These are phyloP conservation scores for Paecilomyces variotii DNA, from an alignment of 2,329 filamentous ascomycete genomes.

Conservation along the genomic window DNA sequence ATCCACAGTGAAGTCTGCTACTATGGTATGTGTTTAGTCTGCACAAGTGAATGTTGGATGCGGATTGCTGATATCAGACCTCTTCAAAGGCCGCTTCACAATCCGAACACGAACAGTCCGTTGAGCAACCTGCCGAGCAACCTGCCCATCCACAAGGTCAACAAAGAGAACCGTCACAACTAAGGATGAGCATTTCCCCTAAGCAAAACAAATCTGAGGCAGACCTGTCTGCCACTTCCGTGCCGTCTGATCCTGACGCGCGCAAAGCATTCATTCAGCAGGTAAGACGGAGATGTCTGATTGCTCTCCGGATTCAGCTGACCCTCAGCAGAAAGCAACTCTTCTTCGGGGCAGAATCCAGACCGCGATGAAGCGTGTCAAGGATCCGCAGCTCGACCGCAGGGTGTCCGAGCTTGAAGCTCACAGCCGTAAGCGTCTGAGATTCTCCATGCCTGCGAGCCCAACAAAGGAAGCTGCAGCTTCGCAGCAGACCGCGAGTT, in stretches of 20 bases:
- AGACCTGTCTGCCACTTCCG: slow-evolving; percentile 7
- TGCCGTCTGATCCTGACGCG: slow-evolving; percentile 27
- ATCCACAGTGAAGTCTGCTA: slow-evolving; percentile 8
- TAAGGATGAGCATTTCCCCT: slow-evolving; percentile 7
- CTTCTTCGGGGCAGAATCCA: slow-evolving; percentile 31
- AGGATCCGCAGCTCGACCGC: slow-evolving; percentile 31
- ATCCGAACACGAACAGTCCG: neutral
- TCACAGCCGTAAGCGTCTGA: slow-evolving; percentile 27
- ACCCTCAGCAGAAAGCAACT: slow-evolving; percentile 28
- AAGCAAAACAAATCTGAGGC: slow-evolving; percentile 4
- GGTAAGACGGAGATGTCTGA: slow-evolving; percentile 14
- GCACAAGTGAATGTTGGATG: neutral
- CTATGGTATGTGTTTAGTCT: slow-evolving; percentile 9
- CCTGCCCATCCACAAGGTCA: neutral
- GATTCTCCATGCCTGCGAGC: slow-evolving; percentile 15
- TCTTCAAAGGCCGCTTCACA: neutral
- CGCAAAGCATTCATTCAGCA: slow-evolving; percentile 34
- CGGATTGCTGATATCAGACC: neutral
- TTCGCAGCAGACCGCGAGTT: slow-evolving; percentile 3
- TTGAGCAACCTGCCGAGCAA: no score
- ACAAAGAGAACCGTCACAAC: slow-evolving; percentile 5
- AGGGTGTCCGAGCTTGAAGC: slow-evolving; percentile 34
- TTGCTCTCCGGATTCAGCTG: slow-evolving; percentile 7
- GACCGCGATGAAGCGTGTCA: slow-evolving; percentile 32
- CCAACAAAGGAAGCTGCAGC: neutral